Evolutionary conservation across 164 flowering plant genomes (phyloP), one percentile per base, ranked within the genome.

Genomic region (Macadamia tetraphylla): DNA sequence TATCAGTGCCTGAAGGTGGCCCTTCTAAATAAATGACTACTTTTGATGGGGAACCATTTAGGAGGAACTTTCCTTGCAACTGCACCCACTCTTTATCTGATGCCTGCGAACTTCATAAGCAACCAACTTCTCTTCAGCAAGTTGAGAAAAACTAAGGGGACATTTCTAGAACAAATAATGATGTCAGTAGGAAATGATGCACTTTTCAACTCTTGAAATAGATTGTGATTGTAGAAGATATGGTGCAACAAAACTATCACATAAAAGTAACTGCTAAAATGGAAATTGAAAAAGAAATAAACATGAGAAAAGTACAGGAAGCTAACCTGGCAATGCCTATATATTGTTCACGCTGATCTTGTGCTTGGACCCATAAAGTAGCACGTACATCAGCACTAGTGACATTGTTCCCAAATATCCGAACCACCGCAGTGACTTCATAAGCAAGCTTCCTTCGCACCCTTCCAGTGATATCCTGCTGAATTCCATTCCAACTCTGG

Each of bases 1-100:
- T 94, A 79, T 94, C 99, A 40, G 86, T 85, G 23, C 97, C 97
- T 12, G 94, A 66, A 60, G 97, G 88, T 43, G 99, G 97, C n/a
- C 97, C 99, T 85, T 94, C 97, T 1, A 94, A 43, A 70, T 81
- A 94, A 40, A 94, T 70, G 9, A 94, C 84, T 6, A 80, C 97
- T 70, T 60, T 86, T 55, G 86, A 81, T 17, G 92, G 91, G 29
- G 82, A 69, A 71, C 81, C 85, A 81, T 94, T 90, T 29, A 94
- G 69, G 59, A 94, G 90, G 73, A 94, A 92, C 68, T 89, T 90
- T 23, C 99, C 99, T 62, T 85, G 85, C 80, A 94, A 73, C 73
- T 80, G 86, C 31, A 69, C 79, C 98, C 98, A 94, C 56, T 86
- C 87, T 80, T 87, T 88, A 73, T 87, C 40, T 35, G 40, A 35